A percentile compares a stretch with the other conserved stretches of the same genome.
Conservation (phyloP, 306 rosid species). For the Abrus precatorius region DNA sequence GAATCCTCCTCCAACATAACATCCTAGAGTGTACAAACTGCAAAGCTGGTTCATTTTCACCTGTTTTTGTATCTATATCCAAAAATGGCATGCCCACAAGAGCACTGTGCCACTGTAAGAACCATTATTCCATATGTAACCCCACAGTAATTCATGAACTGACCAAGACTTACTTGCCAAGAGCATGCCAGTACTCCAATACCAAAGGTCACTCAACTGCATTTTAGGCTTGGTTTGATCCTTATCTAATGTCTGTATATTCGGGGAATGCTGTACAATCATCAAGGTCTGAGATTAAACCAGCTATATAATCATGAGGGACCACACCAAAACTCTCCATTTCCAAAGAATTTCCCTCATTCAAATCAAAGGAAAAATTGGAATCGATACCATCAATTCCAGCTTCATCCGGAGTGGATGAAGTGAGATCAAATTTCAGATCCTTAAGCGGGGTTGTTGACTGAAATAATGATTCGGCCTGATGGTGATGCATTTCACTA, state of each 20-base stretch:
- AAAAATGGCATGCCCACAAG: conserved; percentile 40
- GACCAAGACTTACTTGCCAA: conserved; percentile 42
- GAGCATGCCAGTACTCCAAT: conserved; percentile 40
- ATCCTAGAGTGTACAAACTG: conserved; percentile 30
- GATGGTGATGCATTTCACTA: conserved; percentile 59
- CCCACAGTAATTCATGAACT: conserved; percentile 39
- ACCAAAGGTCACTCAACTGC: conserved; percentile 43
- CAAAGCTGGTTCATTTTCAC: conserved; percentile 29
- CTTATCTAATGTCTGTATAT: conserved; percentile 70
- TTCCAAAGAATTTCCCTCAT: conserved; percentile 53
- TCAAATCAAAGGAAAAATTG: conserved; percentile 44
- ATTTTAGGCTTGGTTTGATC: conserved; percentile 43
- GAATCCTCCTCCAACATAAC: conserved; percentile 42
- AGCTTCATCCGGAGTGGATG: conserved; percentile 48
- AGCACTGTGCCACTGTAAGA: conserved; percentile 20
- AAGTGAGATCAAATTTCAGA: conserved; percentile 53
- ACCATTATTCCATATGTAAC: conserved; percentile 29
- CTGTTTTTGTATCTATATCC: conserved; percentile 36
- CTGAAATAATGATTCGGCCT: conserved; percentile 52
- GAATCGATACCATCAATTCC: conserved; percentile 47
- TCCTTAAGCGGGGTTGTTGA: conserved; percentile 54
- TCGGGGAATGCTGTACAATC: conserved; percentile 64
- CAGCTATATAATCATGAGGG: conserved; percentile 62
- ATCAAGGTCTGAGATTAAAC: conserved; percentile 70
- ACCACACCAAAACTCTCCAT: conserved; percentile 53